Percentiles rank a stretch among this genome's conserved stretches.
Evolutionary conservation across 805 yeast genomes (phyloP).

Genomic region (Barnettozyma siamensis): DNA sequence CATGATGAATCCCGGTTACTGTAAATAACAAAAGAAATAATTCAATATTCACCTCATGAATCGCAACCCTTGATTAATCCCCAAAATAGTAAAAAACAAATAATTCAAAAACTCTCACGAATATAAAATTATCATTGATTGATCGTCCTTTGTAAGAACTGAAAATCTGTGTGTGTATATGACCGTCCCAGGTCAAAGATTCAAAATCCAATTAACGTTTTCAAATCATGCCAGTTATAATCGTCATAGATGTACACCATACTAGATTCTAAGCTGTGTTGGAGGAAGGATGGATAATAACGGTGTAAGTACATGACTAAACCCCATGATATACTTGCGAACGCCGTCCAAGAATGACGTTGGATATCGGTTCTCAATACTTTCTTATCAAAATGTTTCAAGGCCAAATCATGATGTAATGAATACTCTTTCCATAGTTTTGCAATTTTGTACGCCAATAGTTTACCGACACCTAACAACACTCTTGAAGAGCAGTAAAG

Average conservation of each 20-base stretch:
- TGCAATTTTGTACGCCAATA: conserved; percentile 21
- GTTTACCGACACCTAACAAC: conserved; percentile 46
- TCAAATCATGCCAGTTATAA: conserved; percentile 43
- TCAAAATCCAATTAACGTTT: conserved; percentile 35
- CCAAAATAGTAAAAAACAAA: too few species aligned
- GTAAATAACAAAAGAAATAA: too few species aligned
- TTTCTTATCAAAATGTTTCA: conserved; percentile 8
- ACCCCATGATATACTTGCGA: conserved; percentile 68
- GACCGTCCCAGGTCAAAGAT: too few species aligned
- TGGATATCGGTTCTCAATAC: conserved; percentile 22
- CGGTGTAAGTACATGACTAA: conserved; percentile 66
- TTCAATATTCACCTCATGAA: too few species aligned
- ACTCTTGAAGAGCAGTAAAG: conserved; percentile 69
- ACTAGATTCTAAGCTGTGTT: conserved; percentile 57
- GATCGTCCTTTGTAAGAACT: too few species aligned
- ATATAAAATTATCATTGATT: too few species aligned
- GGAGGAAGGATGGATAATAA: conserved; percentile 55
- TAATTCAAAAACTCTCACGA: too few species aligned
- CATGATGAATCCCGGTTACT: too few species aligned
- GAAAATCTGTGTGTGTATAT: too few species aligned
- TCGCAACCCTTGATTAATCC: too few species aligned
- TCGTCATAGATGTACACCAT: conserved; percentile 71
- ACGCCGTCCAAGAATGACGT: conserved; percentile 45
- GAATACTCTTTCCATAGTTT: conserved; percentile 9
- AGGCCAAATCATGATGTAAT: not conserved